Base-by-base conservation (phyloP, 129 eudicot species). In the Pulicaria dysenterica region DNA sequence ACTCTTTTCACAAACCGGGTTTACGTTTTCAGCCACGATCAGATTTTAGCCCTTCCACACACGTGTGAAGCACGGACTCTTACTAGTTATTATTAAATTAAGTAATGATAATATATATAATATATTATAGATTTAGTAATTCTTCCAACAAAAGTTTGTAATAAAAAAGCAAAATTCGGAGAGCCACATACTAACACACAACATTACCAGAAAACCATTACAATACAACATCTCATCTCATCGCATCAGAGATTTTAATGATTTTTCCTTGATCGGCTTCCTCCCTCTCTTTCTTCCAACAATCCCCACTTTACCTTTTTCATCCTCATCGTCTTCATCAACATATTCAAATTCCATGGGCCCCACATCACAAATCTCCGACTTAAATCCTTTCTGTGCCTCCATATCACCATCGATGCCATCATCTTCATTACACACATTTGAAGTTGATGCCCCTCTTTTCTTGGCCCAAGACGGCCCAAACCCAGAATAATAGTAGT, bases 401-500 rank as follows among this genome's bases (percentile, higher is more conserved):
- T 6, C 38, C 16, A 40, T 19, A 19, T 73, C 73, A 6, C 46
- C 75, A 39, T 34, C 31, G 6, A 10, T 17, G 41, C 41, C 42
- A 12, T 31, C 13, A n/a, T 37, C 14, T 59, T 72, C 57, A 2
- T 44, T 45, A 7, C 8, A 46, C 31, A 24, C 62, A 50, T 6
- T 39, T 12, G 15, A 53, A 40, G 3, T 17, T 4, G 34, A 39
- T 7, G 69, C 6, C 5, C 88, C 85, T 77, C 93, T 85, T 70
- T 74, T 87, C 79, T 83, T 87, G 34, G 95, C 96, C 98, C 98
- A 92, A 37, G 81, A 68, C 5, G 96, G 98, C 31, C 98, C 95
- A 56, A 92, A 92, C 56, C 96, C 98, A 0, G 95, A 87, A 69
- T 92, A 92, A 42, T 92, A 92, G 62, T 83, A 87, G 24, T 63